Conservation (phyloP, 768 basidiomycete species). For the Pleurotus pulmonarius region DNA sequence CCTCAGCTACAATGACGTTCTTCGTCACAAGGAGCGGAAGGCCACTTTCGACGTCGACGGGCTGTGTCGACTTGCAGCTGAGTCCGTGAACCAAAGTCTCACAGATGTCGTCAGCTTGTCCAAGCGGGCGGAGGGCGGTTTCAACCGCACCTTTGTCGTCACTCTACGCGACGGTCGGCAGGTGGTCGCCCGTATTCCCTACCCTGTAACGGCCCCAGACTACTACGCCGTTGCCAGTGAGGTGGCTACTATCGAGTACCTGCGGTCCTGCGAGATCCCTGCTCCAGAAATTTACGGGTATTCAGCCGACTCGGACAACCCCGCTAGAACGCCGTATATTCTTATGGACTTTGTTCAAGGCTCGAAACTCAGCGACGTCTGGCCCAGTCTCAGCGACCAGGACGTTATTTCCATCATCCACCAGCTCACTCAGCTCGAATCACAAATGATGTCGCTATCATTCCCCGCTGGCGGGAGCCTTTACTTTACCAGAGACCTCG, state of each 20-base stretch:
- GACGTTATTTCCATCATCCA: slow-evolving; percentile 30
- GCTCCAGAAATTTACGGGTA: slow-evolving; percentile 28
- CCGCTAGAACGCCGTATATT: slow-evolving; percentile 30
- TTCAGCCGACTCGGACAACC: slow-evolving; percentile 16
- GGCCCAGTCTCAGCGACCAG: slow-evolving; percentile 22
- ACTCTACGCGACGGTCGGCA: slow-evolving; percentile 17
- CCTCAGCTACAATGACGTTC: slow-evolving; percentile 28
- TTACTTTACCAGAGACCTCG: slow-evolving; percentile 34
- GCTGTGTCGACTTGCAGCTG: slow-evolving; percentile 13
- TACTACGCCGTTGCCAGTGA: no score
- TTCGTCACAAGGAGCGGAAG: slow-evolving; percentile 30
- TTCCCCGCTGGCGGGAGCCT: slow-evolving; percentile 43
- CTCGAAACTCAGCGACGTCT: slow-evolving; percentile 27
- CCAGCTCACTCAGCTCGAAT: slow-evolving; percentile 32
- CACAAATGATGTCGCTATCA: slow-evolving; percentile 34
- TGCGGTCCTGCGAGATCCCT: slow-evolving; percentile 24
- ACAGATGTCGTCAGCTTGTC: no score
- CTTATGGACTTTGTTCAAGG: slow-evolving; percentile 33
- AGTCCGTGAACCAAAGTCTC: no score
- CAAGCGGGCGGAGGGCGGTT: slow-evolving; percentile 23
- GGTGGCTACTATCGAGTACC: slow-evolving; percentile 27
- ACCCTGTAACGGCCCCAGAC: no score
- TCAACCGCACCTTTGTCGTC: slow-evolving; percentile 21
- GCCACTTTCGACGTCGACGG: slow-evolving; percentile 26
- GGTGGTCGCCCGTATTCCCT: no score